Evolutionary conservation across 1,139 yeast genomes (phyloP).

Genomic region (Taiozyma sp.): DNA sequence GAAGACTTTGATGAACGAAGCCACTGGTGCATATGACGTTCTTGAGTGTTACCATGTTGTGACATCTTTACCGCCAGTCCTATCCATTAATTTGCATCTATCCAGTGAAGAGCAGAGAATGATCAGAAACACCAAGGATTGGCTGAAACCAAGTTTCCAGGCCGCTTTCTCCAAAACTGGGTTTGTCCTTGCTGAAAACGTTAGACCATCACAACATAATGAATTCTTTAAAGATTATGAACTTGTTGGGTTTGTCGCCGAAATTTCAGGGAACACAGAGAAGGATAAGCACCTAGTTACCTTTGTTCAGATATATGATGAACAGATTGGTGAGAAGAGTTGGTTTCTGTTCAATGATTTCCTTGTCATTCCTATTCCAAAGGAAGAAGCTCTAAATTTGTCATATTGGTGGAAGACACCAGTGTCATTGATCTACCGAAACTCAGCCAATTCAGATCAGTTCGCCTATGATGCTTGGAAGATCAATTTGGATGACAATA

Average conservation of each 20-base stretch:
- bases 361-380: conserved; percentile 72
- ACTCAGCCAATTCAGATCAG: conserved; percentile 28
- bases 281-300: conserved; percentile 56
- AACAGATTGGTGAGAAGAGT: conserved; percentile 24
- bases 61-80: conserved; percentile 55
- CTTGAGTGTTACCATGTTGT: conserved; percentile 48
- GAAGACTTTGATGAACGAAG: conserved; percentile 45
- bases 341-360: conserved; percentile 95
- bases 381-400: conserved; percentile 61
- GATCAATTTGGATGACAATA: conserved; percentile 47
- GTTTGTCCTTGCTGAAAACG: conserved; percentile 33
- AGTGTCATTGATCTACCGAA: conserved; percentile 63
- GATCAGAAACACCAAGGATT: conserved; percentile 39
- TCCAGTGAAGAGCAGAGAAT: conserved; percentile 44
- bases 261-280: conserved; percentile 52
- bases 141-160: conserved; percentile 60
- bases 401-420: conserved; percentile 81
- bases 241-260: conserved; percentile 63
- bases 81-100: conserved; percentile 56
- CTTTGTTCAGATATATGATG: conserved; percentile 43
- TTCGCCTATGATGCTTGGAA: conserved; percentile 34
- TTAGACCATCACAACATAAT: conserved; percentile 29
- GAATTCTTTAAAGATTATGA: conserved; percentile 42
- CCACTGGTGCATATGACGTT: conserved; percentile 43
- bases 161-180: conserved; percentile 36